Evolutionary conservation across 805 yeast species (phyloP), one percentile per base, ranked within the genome.

Genomic region (Kazachstania psychrophila): DNA sequence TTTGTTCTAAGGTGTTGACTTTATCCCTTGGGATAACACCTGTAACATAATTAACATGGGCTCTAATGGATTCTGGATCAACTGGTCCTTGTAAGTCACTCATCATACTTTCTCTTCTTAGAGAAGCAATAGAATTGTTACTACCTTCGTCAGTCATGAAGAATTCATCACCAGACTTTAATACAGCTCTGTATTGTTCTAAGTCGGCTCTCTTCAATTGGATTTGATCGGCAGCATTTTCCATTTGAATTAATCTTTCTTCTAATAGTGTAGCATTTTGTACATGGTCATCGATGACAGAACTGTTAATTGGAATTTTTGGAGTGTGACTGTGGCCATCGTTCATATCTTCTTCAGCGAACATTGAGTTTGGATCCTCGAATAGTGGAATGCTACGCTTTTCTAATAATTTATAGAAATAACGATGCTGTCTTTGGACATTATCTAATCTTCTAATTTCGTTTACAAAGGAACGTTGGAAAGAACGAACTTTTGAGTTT

Each of bases 391-490:
- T 69, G 11, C 63, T 63, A 46, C 72, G 76, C 30, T 68, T 65
- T 36, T 66, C 66, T 34, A 82, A 68, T 33, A 76, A 68, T 1
- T 61, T 50, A 42, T 69, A 68, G 48, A 75, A 61, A 44, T 65
- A 73, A 25, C 82, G 68, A 37, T 79, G 71, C 59, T 89, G 97
- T 43, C 96, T 78, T 59, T 87, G 85, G n/a, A 80, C 74, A 55
- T 86, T 82, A 59, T 89, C 96, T 37, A 84, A 66, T 40, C 72
- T 70, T 51, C 95, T 75, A 43, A 86, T 76, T 52, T 92, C 97
- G 52, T 78, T 76, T 40, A 92, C 96, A 60, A 82, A 92, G 2
- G 89, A 70, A 44, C 98, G 73, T 64, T 89, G 97, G 64, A 92
- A 92, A 23, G 84, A 73, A 48, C 77, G 79, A 31, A 85, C 82